Evolutionary conservation across 345 rosid genomes (phyloP), one percentile per base, ranked within the genome.

Genomic region (Citrus cavaleriei): DNA sequence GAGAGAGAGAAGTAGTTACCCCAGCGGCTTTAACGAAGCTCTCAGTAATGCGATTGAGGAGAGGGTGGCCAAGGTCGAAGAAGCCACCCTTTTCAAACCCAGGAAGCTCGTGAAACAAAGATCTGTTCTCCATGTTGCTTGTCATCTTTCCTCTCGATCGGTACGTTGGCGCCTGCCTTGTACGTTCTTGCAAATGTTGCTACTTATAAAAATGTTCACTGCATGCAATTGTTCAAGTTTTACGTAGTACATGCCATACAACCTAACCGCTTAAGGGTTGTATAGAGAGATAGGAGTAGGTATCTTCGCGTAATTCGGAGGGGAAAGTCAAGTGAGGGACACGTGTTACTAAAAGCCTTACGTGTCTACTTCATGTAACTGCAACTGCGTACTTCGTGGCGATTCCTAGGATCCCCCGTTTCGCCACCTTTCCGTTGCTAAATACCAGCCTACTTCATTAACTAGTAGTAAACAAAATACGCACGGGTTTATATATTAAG

Each of bases 41-140:
- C 54, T 94, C 93, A 4, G 98, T 93, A 76, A 96, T 76, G 75
- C 97, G 92, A 83, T 96, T 94, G 59, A 94, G 98, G 74, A 96
- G 95, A 84, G 97, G 99, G 80, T 94, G 99, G 38, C 99, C 98
- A 35, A 96, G 87, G 84, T 94, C 98, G 78, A 96, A 87, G 79
- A 85, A 81, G 49, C 90, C 75, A 55, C 89, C 88, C 74, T 91
- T 93, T 55, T 91, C 91, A 67, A 92, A 93, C 62, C 81, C 74
- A 73, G 79, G 86, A 46, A 91, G 68, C 54, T 93, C 97, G 40
- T 88, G 89, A 35, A 89, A 72, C 70, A 90, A 81, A 2, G 88
- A 76, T 27, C 88, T 81, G 6, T 80, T 73, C 72, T 89, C 91
- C 79, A 85, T 28, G 72, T 71, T 82, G 59, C 79, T 77, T 21